phyloP scores from a whole-genome alignment of 1,284 basidiomycete species.

The Leccinum cinnamomeum region DNA sequence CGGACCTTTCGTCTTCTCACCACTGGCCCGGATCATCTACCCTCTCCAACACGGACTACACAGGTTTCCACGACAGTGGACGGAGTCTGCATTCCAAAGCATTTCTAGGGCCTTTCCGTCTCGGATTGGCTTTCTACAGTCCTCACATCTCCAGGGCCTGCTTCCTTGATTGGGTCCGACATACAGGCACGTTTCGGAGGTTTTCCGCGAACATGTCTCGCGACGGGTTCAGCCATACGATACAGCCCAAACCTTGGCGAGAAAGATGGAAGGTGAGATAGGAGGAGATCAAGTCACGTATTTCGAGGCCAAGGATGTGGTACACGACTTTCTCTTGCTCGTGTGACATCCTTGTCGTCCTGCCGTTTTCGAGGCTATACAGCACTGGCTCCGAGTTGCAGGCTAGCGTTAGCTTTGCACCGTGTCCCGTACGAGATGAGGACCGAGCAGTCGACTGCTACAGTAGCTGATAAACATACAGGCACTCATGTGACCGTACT shows the following conservation, averaged over 20 bases:
- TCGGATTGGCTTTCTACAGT: constrained; percentile 15
- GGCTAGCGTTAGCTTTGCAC: not conserved
- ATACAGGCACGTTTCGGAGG: constrained; percentile 27
- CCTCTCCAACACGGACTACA: constrained; percentile 24
- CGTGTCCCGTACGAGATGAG: not conserved
- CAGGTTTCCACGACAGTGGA: constrained; percentile 7
- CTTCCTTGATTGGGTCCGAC: constrained; percentile 8
- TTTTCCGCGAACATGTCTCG: constrained; percentile 40
- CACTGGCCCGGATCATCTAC: constrained; percentile 29
- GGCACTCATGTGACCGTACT: not conserved
- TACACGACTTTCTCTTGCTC: constrained; percentile 57
- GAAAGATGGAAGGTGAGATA: constrained; percentile 41
- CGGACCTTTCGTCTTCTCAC: constrained; percentile 38
- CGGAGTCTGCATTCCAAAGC: constrained; percentile 15
- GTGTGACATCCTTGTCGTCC: constrained; percentile 45
- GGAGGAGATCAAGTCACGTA: constrained; percentile 43
- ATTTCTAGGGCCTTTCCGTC: constrained; percentile 20
- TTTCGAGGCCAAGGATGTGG: constrained; percentile 49
- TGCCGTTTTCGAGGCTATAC: constrained; percentile 50
- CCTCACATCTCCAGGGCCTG: constrained; percentile 19
- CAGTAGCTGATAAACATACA: not conserved
- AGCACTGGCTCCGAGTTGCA: constrained; percentile 37
- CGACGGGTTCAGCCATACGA: constrained; percentile 35
- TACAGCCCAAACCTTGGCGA: constrained; percentile 30
- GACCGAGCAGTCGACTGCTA: not conserved